These are phyloP conservation scores for Mollisia scopiformis DNA, from an alignment of 2,329 filamentous ascomycete genomes.

Conservation along the genomic window DNA sequence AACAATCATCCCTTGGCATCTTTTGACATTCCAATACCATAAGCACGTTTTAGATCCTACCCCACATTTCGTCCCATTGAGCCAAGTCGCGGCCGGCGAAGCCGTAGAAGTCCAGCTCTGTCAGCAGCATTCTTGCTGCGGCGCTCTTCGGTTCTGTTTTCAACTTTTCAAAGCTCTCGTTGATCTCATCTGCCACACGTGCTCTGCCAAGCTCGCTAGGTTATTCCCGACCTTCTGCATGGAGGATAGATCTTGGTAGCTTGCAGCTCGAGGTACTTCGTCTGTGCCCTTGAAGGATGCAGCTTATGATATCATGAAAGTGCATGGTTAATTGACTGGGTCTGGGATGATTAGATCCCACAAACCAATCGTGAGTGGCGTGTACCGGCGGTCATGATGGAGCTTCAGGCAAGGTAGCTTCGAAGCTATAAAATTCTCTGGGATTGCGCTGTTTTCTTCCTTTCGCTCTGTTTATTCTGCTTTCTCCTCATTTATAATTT, in stretches of 20 bases:
- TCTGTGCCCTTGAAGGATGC: background rate
- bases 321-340: conserved; percentile 9
- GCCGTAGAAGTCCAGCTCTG: background rate
- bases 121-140: background rate
- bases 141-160: background rate
- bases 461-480: background rate
- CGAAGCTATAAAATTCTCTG: conserved; percentile 7
- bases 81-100: background rate
- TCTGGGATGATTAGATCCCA: background rate
- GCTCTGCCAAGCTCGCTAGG: background rate
- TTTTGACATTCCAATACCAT: background rate
- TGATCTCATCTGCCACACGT: conserved; percentile 7
- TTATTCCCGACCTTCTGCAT: conserved; percentile 7
- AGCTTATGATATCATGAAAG: conserved; percentile 5
- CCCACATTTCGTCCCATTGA: background rate
- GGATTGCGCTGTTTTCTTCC: background rate
- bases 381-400: conserved; percentile 6
- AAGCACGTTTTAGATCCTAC: conserved; percentile 1
- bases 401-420: background rate
- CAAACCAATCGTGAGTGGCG: conserved; percentile 1
- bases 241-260: conserved; percentile 5
- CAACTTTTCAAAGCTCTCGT: background rate
- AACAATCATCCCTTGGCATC: background rate
- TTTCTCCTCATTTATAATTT: background rate
- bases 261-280: background rate